Evolutionary conservation across 2,329 filamentous ascomycete species (phyloP).

Genomic region (Colletotrichum somersetense): DNA sequence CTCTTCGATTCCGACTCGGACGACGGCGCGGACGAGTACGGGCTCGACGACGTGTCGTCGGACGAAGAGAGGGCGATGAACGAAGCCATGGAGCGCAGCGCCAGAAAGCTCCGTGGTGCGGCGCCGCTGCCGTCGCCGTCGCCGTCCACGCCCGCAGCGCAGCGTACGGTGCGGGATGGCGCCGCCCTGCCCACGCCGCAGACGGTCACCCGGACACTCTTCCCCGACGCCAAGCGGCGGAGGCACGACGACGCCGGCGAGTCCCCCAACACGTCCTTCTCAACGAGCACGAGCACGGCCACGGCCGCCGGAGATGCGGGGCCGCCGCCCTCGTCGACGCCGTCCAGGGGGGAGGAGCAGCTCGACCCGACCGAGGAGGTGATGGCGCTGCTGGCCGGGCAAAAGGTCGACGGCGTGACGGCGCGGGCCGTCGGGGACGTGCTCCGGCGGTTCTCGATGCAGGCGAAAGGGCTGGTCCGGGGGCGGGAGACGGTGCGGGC

Average conservation of each 20-base stretch:
- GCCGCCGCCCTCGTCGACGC: slow-evolving; percentile 21
- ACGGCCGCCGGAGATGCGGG: slow-evolving; percentile 31
- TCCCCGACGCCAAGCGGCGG: slow-evolving; percentile 50
- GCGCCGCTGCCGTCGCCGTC: not conserved
- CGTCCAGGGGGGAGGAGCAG: slow-evolving; percentile 42
- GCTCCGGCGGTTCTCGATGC: slow-evolving; percentile 68
- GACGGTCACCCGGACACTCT: slow-evolving; percentile 52
- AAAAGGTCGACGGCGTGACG: slow-evolving; percentile 55
- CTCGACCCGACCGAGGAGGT: slow-evolving; percentile 61
- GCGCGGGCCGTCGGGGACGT: slow-evolving; percentile 56
- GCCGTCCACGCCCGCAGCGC: slow-evolving; percentile 46
- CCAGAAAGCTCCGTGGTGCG: slow-evolving; percentile 43
- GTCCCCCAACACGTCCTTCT: slow-evolving; percentile 33
- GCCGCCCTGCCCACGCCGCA: slow-evolving; percentile 51
- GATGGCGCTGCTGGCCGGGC: slow-evolving; percentile 61
- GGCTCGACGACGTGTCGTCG: slow-evolving; percentile 52
- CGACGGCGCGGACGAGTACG: slow-evolving; percentile 38
- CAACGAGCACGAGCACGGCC: slow-evolving; percentile 38
- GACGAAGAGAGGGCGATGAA: slow-evolving; percentile 56
- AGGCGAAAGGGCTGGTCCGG: slow-evolving; percentile 70
- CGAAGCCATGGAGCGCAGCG: slow-evolving; percentile 52
- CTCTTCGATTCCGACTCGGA: slow-evolving; percentile 45
- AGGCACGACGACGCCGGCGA: slow-evolving; percentile 49
- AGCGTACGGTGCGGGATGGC: slow-evolving; percentile 43
- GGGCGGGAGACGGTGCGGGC: slow-evolving; percentile 76